Evolutionary conservation across 2,329 filamentous ascomycete species (phyloP), one percentile per base, ranked within the genome.

Genomic region (Fragosphaeria purpurea): DNA sequence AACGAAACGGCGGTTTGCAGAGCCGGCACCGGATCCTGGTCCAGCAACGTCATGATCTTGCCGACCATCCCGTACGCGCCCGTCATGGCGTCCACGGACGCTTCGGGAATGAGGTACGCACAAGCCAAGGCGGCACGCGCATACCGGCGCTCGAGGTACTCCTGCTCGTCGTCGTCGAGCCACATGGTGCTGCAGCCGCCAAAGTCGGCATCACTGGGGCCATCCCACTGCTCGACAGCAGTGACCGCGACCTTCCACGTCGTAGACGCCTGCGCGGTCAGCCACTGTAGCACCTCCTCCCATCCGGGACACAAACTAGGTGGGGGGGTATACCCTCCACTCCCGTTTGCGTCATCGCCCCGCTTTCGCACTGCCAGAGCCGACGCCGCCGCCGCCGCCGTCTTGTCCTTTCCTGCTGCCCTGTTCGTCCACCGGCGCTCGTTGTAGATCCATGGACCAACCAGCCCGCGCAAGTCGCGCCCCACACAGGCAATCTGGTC

Each of bases 361-460:
- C 8, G 52, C 45, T 13, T 56, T 53, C 5, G 53, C 46, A 11
- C 11, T 7, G 7, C 35, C 35, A 37, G 35, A 62, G 67, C 46
- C 13, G 47, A 44, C 22, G 47, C 53, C n/a, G 33, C 30, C 10
- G 46, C 12, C 44, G 55, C 67, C 22, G 22, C 22, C 22, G 22
- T 22, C 22, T 22, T 22, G 22, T 22, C 22, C 22, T 22, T 22
- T 22, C 22, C 22, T 22, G 22, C 22, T 22, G 22, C 22, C 5
- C 52, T 57, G 7, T 56, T 53, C 53, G 74, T 76, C 70, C 83
- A 82, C 49, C 82, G 76, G 22, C 67, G 73, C 47, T 80, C 73
- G 44, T 80, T 80, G 59, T 85, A 81, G 46, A 89, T 69, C 86
- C 86, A 91, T 2, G 86, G 86, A 0, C 81, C 82, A 46, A 90